Conservation (phyloP, 306 rosid genomes). For the Prunus persica region DNA sequence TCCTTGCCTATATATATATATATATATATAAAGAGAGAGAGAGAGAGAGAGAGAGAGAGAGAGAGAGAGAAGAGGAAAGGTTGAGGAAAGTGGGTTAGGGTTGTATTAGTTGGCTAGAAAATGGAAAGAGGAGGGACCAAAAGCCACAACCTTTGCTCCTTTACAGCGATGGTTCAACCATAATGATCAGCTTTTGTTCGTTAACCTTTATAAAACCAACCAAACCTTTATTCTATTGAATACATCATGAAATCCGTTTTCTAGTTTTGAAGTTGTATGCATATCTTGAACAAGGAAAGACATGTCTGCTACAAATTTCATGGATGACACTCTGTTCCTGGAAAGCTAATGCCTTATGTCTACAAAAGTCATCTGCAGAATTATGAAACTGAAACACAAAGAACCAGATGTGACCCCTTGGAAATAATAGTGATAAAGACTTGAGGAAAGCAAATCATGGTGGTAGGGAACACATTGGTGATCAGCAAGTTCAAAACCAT, state of each 20-base stretch:
- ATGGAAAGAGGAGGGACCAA: slow-evolving; percentile 32
- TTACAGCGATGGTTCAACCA: slow-evolving; percentile 67
- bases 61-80: background rate
- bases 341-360: background rate
- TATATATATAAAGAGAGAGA: slow-evolving; percentile 10
- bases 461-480: background rate
- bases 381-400: background rate
- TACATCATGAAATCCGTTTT: slow-evolving; percentile 28
- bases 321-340: background rate
- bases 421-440: background rate
- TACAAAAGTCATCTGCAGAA: background rate
- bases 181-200: slow-evolving; percentile 26
- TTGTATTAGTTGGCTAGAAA: slow-evolving; percentile 44
- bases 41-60: background rate
- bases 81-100: slow-evolving; percentile 30
- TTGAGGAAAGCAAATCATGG: background rate
- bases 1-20: slow-evolving; percentile 20
- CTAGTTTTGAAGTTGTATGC: background rate
- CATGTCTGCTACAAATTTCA: slow-evolving; percentile 14
- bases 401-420: background rate
- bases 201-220: slow-evolving; percentile 24
- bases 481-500: background rate
- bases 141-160: slow-evolving; percentile 31
- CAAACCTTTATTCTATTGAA: slow-evolving; percentile 30
- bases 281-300: background rate